These are phyloP conservation scores for Mycosphaerella sp. DNA, from an alignment of 2,329 filamentous ascomycete species.

Conservation along the genomic window DNA sequence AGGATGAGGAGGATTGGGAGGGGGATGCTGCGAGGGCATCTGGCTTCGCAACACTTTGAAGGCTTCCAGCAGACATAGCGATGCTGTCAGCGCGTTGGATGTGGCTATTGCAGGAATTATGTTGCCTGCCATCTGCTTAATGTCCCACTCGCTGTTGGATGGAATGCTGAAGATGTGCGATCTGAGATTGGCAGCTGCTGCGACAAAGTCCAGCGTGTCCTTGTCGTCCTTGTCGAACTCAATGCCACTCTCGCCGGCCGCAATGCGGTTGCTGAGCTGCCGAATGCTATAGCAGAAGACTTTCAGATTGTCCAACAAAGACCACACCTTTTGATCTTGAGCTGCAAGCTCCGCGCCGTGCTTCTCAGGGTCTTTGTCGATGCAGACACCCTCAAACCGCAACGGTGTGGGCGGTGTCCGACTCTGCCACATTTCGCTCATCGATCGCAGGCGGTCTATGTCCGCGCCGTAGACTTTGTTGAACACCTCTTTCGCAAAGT, in stretches of 20 bases:
- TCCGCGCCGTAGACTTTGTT: slow-evolving; percentile 89
- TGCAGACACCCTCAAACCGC: slow-evolving; percentile 52
- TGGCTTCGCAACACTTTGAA: slow-evolving; percentile 76
- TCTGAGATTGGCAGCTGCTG: slow-evolving; percentile 81
- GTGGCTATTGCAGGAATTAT: slow-evolving; percentile 98
- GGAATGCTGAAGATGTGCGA: slow-evolving; percentile 87
- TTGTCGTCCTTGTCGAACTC: slow-evolving; percentile 95
- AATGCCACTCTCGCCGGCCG: slow-evolving; percentile 56
- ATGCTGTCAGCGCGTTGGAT: slow-evolving; percentile 92
- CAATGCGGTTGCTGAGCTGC: slow-evolving; percentile 66
- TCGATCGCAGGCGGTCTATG: slow-evolving; percentile 70
- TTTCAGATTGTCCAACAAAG: slow-evolving; percentile 70
- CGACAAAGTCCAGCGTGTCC: slow-evolving; percentile 91
- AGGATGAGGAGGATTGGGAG: background rate
- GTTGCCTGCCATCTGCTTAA: slow-evolving; percentile 98
- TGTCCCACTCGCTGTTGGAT: slow-evolving; percentile 83
- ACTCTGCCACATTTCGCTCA: slow-evolving; percentile 96
- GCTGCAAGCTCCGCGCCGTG: slow-evolving; percentile 47
- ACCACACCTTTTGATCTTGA: slow-evolving; percentile 69
- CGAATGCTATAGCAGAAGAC: slow-evolving; percentile 82
- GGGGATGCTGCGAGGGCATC: slow-evolving; percentile 10
- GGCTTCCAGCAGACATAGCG: slow-evolving; percentile 82
- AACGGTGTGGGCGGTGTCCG: slow-evolving; percentile 68
- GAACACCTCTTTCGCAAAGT: slow-evolving; percentile 76
- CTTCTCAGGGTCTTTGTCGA: slow-evolving; percentile 23